Evolutionary conservation across 306 rosid genomes (phyloP).

Genomic region (Cucurbita moschata): DNA sequence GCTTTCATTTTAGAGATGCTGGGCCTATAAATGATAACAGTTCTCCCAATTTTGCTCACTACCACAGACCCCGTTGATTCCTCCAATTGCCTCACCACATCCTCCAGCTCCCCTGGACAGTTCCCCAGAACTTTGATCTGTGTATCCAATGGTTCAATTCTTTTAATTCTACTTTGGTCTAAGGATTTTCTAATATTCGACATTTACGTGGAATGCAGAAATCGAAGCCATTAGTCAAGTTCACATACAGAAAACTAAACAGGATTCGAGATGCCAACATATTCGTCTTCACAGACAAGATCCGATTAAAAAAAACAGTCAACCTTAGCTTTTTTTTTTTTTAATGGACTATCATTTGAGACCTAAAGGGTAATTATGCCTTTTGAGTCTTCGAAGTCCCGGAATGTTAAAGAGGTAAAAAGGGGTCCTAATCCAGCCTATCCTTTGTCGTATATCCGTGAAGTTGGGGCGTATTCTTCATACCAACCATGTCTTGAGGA

Average conservation of each 20-base stretch:
- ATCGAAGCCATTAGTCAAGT: background rate
- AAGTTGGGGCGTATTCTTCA: too few relatives aligned
- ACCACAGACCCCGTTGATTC: constrained; percentile 48
- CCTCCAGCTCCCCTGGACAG: constrained; percentile 78
- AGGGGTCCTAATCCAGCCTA: too few relatives aligned
- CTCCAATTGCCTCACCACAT: constrained; percentile 40
- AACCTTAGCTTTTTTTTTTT: too few relatives aligned
- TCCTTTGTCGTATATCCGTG: too few relatives aligned
- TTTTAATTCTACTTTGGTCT: background rate
- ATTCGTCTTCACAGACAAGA: background rate
- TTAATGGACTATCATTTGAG: too few relatives aligned
- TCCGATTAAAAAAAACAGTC: background rate
- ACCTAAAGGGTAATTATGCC: too few relatives aligned
- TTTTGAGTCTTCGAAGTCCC: too few relatives aligned
- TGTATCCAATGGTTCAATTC: constrained; percentile 11
- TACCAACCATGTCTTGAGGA: too few relatives aligned
- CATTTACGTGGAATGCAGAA: background rate
- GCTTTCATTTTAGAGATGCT: constrained; percentile 74
- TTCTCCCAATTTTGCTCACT: constrained; percentile 63
- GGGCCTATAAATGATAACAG: constrained; percentile 62
- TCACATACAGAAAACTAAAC: background rate
- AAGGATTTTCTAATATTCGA: background rate
- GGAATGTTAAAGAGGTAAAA: too few relatives aligned
- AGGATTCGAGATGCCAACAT: background rate
- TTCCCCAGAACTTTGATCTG: constrained; percentile 78